Evolutionary conservation across 306 rosid genomes (phyloP), one percentile per base, ranked within the genome.

Genomic region (Sicyos edulis): DNA sequence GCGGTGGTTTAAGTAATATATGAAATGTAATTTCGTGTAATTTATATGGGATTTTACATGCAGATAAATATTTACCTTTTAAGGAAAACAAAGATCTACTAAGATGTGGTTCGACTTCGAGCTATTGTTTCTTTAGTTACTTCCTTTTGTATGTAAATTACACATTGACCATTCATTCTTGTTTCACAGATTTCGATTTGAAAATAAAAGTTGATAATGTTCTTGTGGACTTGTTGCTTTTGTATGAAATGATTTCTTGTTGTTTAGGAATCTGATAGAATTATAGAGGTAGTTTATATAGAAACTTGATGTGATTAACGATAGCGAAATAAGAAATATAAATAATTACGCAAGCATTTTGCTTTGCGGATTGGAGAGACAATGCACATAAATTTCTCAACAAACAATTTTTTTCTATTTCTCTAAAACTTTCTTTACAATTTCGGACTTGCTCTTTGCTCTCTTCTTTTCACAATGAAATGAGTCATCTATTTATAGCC

Each of bases 11-110:
- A 47, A 49, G n/a, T n/a, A n/a, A n/a, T n/a, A n/a, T n/a, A n/a
- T n/a, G n/a, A n/a, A n/a, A n/a, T n/a, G 87, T 83, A 78, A 78
- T 82, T 81, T 82, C 73, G 77, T 89, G 87, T 87, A 85, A 91
- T 79, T 86, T 87, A 83, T 86, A 50, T 78, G 55, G 77, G 40
- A 21, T 68, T 50, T 68, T 68, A 68, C 34, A 49, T 68, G 44
- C 57, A 8, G 42, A 24, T 14, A 24, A 49, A 68, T 68, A 68
- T 24, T 68, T 47, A 49, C 49, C 42, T 42, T 22, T 67, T n/a
- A 68, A 22, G 44, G 52, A 64, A 64, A 37, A 5, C 52, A 66
- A 55, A 24, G 21, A 16, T 68, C 58, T 68, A 22, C 54, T 68
- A 68, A 68, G 73, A 22, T 68, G 73, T 68, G 44, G 73, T 68